Base-by-base conservation (phyloP, 2,329 filamentous ascomycete genomes). In the Aspergillus bombycis region DNA sequence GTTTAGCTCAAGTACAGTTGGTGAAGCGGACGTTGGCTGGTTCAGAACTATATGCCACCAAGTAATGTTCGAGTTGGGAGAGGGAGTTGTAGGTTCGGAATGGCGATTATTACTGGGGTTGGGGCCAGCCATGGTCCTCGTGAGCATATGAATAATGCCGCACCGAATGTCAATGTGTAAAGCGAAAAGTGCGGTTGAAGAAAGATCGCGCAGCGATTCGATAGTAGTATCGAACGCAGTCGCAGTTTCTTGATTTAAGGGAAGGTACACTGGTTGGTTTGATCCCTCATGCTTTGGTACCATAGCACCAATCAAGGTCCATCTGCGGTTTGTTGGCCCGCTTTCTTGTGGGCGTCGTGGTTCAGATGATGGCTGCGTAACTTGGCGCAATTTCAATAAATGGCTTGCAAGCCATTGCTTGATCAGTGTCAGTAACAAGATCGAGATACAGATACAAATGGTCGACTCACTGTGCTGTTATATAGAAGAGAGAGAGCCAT, bases 361-460 rank as follows among this genome's bases (percentile, higher is more conserved):
- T 80, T 67, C 88, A 85, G 36, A 88, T 88, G 76, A 93, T 88
- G 43, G 87, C 86, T 86, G 84, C 23, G 92, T 94, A 71, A 97
- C 93, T 73, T 94, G 89, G 48, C 95, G 88, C 59, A 99, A 84
- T 62, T 91, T 85, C n/a, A 85, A 82, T 48, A 96, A 88, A 79
- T 94, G 95, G 70, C 90, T 90, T 23, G 91, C 89, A 41, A 99
- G 87, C 95, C 95, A 99, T 82, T 96, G 95, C 81, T 83, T 56
- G 21, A 63, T 56, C 50, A 26, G 8, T 26, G 56, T 70, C 58
- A 72, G 69, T 57, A 53, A 63, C 12, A 50, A 28, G 54, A 48
- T 21, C 1, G 19, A 23, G 23, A 34, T 19, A 53, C 36, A 4
- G 28, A 14, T 10, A 14, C 12, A 23, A 45, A 38, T 21, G 9